Evolutionary conservation across 1,139 yeast species (phyloP), one percentile per base, ranked within the genome.

Genomic region (Candida buenavistaensis): DNA sequence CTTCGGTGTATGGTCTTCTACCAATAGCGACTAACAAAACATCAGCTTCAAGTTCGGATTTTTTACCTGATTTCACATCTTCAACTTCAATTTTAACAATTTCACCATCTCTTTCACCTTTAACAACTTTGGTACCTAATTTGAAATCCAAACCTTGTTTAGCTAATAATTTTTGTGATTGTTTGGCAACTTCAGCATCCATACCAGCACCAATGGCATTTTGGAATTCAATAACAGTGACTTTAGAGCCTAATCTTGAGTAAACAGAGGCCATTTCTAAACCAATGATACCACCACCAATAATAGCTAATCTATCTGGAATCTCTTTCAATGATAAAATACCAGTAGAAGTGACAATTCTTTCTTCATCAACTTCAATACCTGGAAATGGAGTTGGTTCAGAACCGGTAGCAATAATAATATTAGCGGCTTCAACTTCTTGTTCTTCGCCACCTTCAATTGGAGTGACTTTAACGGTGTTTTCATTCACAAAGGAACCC

Each of bases 321-420:
- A 89, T 77, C 67, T 90, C 96, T 63, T 78, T 77, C 53, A 94
- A 75, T 28, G 83, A 68, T 40, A 94, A 72, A 40, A 89, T 87
- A 55, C 99, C 99, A 33, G 99, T 94, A 20, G 97, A 88, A 24
- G 96, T 77, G 43, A 94, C 97, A 51, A 94, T 94, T 72, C 95
- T 82, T 74, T 92, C 95, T 72, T 94, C 98, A 58, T 94, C 99
- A 48, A 94, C 78, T 55, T 82, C 84, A 54, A 94, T 87, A 43
- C 98, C 98, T 52, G 98, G 98, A 92, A 94, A 94, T 37, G 98
- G 97, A 32, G 97, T 85, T 45, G 92, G 90, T 68, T 94, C 99
- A 27, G 97, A 90, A 45, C 99, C 99, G 31, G 99, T 94, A 51
- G 99, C 99, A 60, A 94, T 80, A 59, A 94, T 86, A 61, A 90